Percentiles rank a stretch among this genome's conserved stretches.
phyloP scores from a whole-genome alignment of 345 rosid genomes.

The Eucalyptus curtisii region DNA sequence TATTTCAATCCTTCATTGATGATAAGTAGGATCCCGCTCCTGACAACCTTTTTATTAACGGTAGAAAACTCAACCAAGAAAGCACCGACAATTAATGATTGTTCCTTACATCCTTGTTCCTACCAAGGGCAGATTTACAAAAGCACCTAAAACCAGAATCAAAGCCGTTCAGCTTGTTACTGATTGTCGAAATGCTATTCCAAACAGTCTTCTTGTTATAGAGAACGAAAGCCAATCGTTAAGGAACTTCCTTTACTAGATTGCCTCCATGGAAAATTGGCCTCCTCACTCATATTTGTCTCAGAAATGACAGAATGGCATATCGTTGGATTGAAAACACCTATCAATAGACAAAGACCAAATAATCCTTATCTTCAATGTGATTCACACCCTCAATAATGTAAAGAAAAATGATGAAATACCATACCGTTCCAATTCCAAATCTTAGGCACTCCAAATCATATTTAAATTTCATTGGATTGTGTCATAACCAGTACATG shows the following conservation, averaged over 20 bases:
- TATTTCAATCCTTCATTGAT: neutral
- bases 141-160: neutral
- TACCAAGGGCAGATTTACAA: neutral
- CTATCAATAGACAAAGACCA: neutral
- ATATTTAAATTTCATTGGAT: neutral
- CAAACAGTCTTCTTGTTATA: neutral
- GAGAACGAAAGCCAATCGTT: neutral
- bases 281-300: neutral
- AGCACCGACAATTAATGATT: neutral
- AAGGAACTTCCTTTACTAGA: neutral
- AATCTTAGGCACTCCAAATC: neutral
- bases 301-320: neutral
- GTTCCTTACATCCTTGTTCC: neutral
- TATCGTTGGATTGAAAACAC: neutral
- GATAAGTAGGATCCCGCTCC: neutral
- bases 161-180: neutral
- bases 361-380: neutral
- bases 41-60: neutral
- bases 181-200: neutral
- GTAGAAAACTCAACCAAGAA: neutral
- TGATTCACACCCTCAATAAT: neutral
- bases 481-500: neutral
- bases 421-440: neutral
- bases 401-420: neutral
- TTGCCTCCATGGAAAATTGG: neutral